Evolutionary conservation across 495 filamentous ascomycete genomes (phyloP).

Genomic region (Neurospora sp.): DNA sequence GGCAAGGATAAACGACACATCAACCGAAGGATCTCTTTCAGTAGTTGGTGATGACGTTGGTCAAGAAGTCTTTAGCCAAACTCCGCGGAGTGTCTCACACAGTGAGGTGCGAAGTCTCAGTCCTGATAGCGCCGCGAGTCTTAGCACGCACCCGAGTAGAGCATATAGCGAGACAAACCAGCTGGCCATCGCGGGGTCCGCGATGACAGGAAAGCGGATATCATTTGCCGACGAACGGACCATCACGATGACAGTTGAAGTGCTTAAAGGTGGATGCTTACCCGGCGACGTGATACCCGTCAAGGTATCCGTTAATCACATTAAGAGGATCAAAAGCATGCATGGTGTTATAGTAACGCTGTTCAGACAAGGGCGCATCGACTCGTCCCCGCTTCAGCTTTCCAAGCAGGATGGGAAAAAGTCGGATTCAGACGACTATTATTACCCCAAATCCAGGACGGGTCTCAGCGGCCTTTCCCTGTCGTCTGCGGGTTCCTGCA

Average conservation of each 20-base stretch:
- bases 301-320: constrained; percentile 73
- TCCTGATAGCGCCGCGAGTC: constrained; percentile 33
- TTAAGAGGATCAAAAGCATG: constrained; percentile 75
- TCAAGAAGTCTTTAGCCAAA: constrained; percentile 12
- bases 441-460: constrained; percentile 60
- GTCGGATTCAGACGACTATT: constrained; percentile 46
- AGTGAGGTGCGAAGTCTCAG: constrained; percentile 39
- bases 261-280: constrained; percentile 73
- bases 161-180: constrained; percentile 21
- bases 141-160: constrained; percentile 30
- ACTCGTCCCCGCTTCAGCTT: constrained; percentile 55
- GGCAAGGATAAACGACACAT: constrained; percentile 30
- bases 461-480: constrained; percentile 76
- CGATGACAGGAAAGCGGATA: constrained; percentile 7
- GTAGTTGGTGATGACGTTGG: constrained; percentile 27
- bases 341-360: constrained; percentile 89
- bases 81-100: constrained; percentile 21
- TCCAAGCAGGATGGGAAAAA: constrained; percentile 56
- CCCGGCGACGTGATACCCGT: constrained; percentile 76
- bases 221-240: constrained; percentile 43
- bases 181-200: background rate
- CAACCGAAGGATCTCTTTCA: constrained; percentile 30
- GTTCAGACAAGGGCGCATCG: constrained; percentile 84
- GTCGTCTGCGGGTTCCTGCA: constrained; percentile 68
- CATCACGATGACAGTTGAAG: constrained; percentile 79